Percentiles rank a stretch among this genome's conserved stretches.
Evolutionary conservation across 306 rosid species (phyloP).

Genomic region (Glycine soja): DNA sequence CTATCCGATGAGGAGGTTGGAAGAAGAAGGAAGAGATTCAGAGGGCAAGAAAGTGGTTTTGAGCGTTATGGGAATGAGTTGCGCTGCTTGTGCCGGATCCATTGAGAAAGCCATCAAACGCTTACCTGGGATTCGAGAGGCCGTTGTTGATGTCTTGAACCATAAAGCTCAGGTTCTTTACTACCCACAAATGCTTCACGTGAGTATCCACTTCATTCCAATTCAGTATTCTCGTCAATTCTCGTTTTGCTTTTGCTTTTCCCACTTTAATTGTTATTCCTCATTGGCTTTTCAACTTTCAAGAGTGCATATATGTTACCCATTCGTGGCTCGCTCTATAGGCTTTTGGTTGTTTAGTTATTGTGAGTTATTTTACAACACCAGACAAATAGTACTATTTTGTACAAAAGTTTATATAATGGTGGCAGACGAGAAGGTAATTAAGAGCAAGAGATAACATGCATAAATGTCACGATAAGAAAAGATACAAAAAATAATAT

Average conservation of each 20-base stretch:
- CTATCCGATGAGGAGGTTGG: conserved; percentile 60
- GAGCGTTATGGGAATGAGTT: conserved; percentile 71
- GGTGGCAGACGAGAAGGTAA: too few relatives aligned
- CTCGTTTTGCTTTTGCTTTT: background rate
- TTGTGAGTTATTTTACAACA: background rate
- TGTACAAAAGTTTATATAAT: too few relatives aligned
- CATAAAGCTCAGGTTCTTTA: conserved; percentile 67
- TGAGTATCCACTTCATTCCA: conserved; percentile 44
- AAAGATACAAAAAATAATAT: too few relatives aligned
- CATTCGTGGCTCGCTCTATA: background rate
- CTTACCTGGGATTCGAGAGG: conserved; percentile 73
- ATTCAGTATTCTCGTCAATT: background rate
- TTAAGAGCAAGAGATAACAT: too few relatives aligned
- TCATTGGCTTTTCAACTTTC: background rate
- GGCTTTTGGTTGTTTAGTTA: background rate
- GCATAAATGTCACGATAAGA: too few relatives aligned
- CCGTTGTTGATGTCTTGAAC: conserved; percentile 75
- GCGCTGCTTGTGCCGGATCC: conserved; percentile 81
- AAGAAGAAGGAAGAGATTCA: conserved; percentile 44
- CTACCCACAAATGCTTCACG: conserved; percentile 57
- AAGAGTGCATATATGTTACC: background rate
- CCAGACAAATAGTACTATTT: background rate
- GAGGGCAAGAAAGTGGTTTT: conserved; percentile 61
- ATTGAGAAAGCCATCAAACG: conserved; percentile 79
- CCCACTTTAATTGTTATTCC: background rate